Base-by-base conservation (phyloP, 495 filamentous ascomycete genomes). In the Platismatia glauca region DNA sequence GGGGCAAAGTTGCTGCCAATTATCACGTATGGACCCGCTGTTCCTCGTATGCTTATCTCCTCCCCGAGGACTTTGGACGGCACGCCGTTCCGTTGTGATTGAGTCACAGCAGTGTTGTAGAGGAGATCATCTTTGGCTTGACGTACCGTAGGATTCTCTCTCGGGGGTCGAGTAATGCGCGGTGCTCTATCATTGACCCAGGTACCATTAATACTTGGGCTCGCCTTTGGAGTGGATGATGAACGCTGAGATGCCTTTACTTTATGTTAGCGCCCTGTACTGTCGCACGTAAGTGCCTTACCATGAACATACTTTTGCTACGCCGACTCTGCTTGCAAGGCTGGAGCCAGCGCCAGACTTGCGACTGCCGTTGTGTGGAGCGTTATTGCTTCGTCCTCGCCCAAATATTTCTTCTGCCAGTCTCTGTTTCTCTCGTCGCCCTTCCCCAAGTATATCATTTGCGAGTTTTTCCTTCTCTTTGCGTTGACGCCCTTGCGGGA, bases 1-100 rank as follows among this genome's bases (percentile, higher is more conserved):
- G 86, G 86, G 5, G 91, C 91, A 67, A 98, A 93, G 75, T 97
- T 97, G 71, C 86, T 84, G 1, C 87, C 92, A 58, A 91, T 78
- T 16, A 97, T 88, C n/a, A 86, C 81, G 67, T 84, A 94, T 0
- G 91, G 89, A 0, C 89, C 88, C 3, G 90, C 90, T 7, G 83
- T 75, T 27, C 94, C 94, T 65, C 86, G 82, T 67, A 97, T 96
- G 27, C 78, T 84, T 46, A 98, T 80, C 8, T 87, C 89, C 60
- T 64, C 69, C 9, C 67, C 67, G 27, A 68, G 65, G 64, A 63
- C 41, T 2, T 62, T 74, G 18, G 69, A 68, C 55, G 77, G 72
- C 44, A 59, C 65, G 55, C 67, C 70, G 55, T 69, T 73, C 68
- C 64, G 67, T 20, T 64, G 58, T 55, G 64, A 58, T 35, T 71